Percentiles rank a stretch among this genome's conserved stretches.
phyloP scores from a whole-genome alignment of 1,284 basidiomycete genomes.

The Melanopsichium pennsylvanicum region DNA sequence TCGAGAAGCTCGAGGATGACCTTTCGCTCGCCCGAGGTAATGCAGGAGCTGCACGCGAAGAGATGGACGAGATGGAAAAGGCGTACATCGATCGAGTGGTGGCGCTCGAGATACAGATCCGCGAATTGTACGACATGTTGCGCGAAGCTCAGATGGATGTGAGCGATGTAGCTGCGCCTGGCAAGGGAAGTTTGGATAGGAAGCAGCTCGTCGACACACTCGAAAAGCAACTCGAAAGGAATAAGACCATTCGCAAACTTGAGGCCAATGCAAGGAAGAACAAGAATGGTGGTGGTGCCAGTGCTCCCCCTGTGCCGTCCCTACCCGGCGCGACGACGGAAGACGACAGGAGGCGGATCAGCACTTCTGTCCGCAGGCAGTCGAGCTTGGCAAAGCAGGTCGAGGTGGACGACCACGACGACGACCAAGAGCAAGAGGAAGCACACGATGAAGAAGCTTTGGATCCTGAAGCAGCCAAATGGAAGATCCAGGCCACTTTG shows the following conservation, averaged over 20 bases:
- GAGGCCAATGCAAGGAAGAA: slow-evolving; percentile 63
- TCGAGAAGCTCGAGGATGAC: slow-evolving; percentile 80
- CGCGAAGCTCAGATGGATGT: slow-evolving; percentile 81
- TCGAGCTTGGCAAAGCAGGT: slow-evolving; percentile 23
- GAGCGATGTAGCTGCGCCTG: slow-evolving; percentile 43
- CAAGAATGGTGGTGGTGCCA: slow-evolving; percentile 4
- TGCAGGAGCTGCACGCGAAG: slow-evolving; percentile 68
- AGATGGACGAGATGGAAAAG: slow-evolving; percentile 80
- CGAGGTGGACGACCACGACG: slow-evolving; percentile 4
- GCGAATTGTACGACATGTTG: slow-evolving; percentile 86
- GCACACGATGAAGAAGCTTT: slow-evolving; percentile 30
- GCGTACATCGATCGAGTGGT: slow-evolving; percentile 86
- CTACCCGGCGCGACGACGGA: slow-evolving; percentile 28
- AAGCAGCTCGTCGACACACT: slow-evolving; percentile 71
- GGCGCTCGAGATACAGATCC: slow-evolving; percentile 88
- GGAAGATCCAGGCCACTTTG: slow-evolving; percentile 63
- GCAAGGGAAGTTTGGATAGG: slow-evolving; percentile 56
- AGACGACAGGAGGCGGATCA: slow-evolving; percentile 48
- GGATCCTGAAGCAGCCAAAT: slow-evolving; percentile 57
- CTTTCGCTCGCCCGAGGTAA: slow-evolving; percentile 80
- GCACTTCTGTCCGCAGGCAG: slow-evolving; percentile 42
- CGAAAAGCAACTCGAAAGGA: slow-evolving; percentile 65
- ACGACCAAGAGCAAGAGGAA: slow-evolving; percentile 21
- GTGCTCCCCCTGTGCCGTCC: slow-evolving; percentile 8
- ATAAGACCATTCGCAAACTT: slow-evolving; percentile 65